These are phyloP conservation scores for Wakefieldia striispora DNA, from an alignment of 768 basidiomycete genomes.

Conservation along the genomic window DNA sequence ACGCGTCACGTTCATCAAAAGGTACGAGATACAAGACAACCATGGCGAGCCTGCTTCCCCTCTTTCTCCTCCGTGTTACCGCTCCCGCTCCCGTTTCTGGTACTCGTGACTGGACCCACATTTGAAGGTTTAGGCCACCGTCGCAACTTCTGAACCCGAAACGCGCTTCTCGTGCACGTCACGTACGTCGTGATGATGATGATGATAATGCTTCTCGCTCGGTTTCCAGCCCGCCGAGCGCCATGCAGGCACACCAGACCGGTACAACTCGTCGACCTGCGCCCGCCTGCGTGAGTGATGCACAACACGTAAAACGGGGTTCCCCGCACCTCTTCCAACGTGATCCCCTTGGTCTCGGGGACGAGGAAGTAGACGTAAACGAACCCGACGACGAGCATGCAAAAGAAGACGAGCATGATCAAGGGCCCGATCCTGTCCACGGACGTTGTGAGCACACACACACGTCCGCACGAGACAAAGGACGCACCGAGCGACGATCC, in stretches of 20 bases:
- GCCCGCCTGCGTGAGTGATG: not conserved
- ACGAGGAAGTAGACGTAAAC: conserved; percentile 74
- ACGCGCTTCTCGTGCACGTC: conserved; percentile 20
- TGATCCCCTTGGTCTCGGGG: conserved; percentile 79
- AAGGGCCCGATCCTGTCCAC: conserved; percentile 60
- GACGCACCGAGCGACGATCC: conserved; percentile 53
- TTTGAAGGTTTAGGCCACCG: not conserved
- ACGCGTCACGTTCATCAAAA: no score
- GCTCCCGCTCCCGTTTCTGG: no score
- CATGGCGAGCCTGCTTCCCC: no score
- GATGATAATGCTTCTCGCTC: conserved; percentile 37
- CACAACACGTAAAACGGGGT: not conserved
- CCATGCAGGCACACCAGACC: conserved; percentile 67
- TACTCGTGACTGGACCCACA: no score
- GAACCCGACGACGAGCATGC: conserved; percentile 67
- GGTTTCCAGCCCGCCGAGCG: conserved; percentile 59
- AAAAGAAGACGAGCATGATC: conserved; percentile 75
- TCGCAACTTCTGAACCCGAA: conserved; percentile 20
- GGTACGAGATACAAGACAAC: no score
- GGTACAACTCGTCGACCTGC: conserved; percentile 74
- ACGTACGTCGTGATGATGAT: conserved; percentile 18
- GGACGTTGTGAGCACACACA: not conserved
- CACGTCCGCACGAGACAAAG: not conserved
- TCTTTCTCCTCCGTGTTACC: no score
- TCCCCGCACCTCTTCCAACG: conserved; percentile 42